Evolutionary conservation across 2,329 filamentous ascomycete species (phyloP).

Genomic region (Beauveria sp.): DNA sequence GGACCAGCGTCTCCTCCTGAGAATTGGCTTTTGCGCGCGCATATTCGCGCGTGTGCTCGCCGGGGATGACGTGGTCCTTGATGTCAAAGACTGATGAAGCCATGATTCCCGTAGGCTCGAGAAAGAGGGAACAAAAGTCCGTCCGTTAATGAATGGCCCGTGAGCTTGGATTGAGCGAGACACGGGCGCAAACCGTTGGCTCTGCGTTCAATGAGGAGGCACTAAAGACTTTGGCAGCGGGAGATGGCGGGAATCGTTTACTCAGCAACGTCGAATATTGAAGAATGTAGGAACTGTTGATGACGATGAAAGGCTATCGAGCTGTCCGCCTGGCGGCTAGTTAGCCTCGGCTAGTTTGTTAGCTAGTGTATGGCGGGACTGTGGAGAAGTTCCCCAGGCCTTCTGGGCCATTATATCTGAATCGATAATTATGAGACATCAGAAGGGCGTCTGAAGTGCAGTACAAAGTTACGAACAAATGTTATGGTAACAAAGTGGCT

Average conservation of each 20-base stretch:
- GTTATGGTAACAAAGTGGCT: too few relatives aligned
- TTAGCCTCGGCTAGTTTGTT: conserved; percentile 1
- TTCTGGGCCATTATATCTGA: too few relatives aligned
- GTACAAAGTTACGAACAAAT: too few relatives aligned
- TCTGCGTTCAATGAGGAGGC: too few relatives aligned
- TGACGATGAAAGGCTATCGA: not conserved
- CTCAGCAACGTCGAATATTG: not conserved
- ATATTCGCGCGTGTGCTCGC: conserved; percentile 77
- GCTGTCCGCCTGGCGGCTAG: not conserved
- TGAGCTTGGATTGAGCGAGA: too few relatives aligned
- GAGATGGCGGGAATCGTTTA: not conserved
- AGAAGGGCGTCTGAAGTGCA: too few relatives aligned
- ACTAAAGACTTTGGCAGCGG: not conserved
- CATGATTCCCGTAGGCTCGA: not conserved
- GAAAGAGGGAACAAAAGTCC: not conserved
- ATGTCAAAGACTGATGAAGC: conserved; percentile 48
- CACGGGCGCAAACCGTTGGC: too few relatives aligned
- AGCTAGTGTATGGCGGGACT: not conserved
- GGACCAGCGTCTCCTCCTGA: conserved; percentile 65
- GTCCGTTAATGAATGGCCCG: too few relatives aligned
- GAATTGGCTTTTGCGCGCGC: conserved; percentile 61
- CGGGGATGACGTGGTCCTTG: conserved; percentile 64
- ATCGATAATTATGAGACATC: too few relatives aligned
- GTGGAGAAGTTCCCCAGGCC: not conserved
- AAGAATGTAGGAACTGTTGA: not conserved